Conservation (phyloP, 2,329 filamentous ascomycete genomes). For the Colletotrichum viniferum region DNA sequence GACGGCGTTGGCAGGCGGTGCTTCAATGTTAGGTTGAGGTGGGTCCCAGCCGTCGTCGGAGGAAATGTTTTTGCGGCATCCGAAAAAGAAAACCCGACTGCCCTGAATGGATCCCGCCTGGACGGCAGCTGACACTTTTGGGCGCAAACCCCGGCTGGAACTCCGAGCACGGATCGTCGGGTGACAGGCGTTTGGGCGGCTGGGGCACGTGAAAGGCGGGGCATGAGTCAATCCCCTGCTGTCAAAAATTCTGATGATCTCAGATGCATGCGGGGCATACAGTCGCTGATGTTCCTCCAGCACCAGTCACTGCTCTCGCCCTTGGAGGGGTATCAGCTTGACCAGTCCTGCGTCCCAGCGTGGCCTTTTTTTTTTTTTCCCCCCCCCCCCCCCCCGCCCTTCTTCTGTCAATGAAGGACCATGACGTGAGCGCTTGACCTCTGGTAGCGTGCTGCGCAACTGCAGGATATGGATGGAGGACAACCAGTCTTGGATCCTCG, state of each 20-base stretch:
- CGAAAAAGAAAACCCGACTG: neutral
- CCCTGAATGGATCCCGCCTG: neutral
- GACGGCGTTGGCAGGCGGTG: neutral
- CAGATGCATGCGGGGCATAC: constrained; percentile 20
- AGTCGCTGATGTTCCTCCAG: neutral
- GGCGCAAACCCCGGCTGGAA: neutral
- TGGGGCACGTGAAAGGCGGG: constrained; percentile 20
- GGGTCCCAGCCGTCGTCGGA: neutral
- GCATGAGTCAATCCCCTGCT: constrained; percentile 16
- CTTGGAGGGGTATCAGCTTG: neutral
- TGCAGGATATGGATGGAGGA: neutral
- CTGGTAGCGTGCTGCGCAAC: neutral
- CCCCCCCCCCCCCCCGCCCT: too few relatives aligned
- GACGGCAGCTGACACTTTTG: neutral
- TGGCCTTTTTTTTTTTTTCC: neutral
- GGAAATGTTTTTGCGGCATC: neutral
- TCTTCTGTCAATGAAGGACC: neutral
- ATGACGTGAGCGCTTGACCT: neutral
- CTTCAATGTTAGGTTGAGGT: neutral
- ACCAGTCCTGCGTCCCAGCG: neutral
- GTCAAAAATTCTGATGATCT: constrained; percentile 22
- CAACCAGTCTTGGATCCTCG: neutral
- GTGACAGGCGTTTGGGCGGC: neutral
- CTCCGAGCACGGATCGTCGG: neutral
- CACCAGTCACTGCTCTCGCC: neutral